Evolutionary conservation across 1,284 basidiomycete genomes (phyloP).

Genomic region (Cryptococcus wingfieldii): DNA sequence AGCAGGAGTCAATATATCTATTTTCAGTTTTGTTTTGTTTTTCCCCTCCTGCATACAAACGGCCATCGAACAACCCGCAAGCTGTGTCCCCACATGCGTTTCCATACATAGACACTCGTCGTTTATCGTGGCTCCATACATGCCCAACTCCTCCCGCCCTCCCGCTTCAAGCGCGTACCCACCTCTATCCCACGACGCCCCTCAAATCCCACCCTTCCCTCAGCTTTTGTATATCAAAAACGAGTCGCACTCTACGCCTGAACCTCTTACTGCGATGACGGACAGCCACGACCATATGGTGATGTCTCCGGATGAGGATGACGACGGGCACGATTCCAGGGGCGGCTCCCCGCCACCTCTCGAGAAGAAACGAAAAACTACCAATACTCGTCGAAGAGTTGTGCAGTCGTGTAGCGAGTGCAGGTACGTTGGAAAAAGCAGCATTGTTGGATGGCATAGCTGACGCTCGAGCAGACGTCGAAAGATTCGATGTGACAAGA

Average conservation of each 20-base stretch:
- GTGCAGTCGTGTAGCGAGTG: conserved; percentile 51
- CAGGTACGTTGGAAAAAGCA: conserved; percentile 7
- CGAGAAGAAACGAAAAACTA: conserved; percentile 34
- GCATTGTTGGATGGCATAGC: no score
- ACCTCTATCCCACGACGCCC: conserved; percentile 19
- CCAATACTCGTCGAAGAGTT: conserved; percentile 42
- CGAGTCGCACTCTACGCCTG: conserved; percentile 12
- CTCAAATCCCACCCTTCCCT: conserved; percentile 36
- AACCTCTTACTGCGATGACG: background rate
- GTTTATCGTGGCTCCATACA: background rate
- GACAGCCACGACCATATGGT: conserved; percentile 10
- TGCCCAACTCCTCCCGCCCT: conserved; percentile 17
- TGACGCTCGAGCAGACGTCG: background rate
- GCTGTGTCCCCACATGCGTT: background rate
- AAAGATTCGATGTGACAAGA: conserved; percentile 51
- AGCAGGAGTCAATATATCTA: background rate
- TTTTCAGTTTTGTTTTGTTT: background rate
- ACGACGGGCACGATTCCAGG: conserved; percentile 11
- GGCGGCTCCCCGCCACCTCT: conserved; percentile 1
- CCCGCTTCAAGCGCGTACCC: conserved; percentile 32
- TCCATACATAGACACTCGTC: background rate
- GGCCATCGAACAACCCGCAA: background rate
- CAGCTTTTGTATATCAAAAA: conserved; percentile 33
- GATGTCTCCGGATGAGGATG: conserved; percentile 25
- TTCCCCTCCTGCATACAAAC: background rate